Conservation (phyloP, 164 flowering plant genomes). For the Umbilicus rupestris region DNA sequence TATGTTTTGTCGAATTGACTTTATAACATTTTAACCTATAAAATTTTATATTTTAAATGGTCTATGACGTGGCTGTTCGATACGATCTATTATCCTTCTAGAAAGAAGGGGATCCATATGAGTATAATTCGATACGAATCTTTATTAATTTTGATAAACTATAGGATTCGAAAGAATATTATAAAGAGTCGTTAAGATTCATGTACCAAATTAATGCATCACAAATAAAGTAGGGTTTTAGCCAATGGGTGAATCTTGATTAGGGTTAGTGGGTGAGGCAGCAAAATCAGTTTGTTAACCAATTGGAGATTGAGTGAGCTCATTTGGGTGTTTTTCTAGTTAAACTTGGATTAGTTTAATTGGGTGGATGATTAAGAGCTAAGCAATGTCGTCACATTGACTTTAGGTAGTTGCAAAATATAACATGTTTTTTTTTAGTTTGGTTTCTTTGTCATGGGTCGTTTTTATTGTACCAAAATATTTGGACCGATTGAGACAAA, state of each 20-base stretch:
- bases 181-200: neutral
- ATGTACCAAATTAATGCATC: neutral
- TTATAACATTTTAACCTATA: too few relatives aligned
- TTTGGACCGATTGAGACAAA: too few relatives aligned
- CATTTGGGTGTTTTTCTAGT: neutral
- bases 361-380: neutral
- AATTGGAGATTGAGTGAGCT: neutral
- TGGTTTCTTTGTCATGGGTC: too few relatives aligned
- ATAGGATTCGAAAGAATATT: constrained; percentile 1
- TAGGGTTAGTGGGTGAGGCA: neutral
- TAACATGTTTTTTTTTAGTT: too few relatives aligned
- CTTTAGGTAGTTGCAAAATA: neutral
- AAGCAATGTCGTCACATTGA: neutral
- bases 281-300: neutral
- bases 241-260: neutral
- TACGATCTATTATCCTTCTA: too few relatives aligned
- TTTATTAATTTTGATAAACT: neutral
- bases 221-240: neutral
- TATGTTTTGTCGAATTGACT: too few relatives aligned
- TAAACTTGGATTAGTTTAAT: neutral
- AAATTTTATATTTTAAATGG: too few relatives aligned
- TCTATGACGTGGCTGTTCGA: too few relatives aligned
- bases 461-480: too few relatives aligned
- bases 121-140: too few relatives aligned
- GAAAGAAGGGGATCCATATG: too few relatives aligned